Base-by-base conservation (phyloP, 129 eudicot species). In the Dittrichia graveolens region DNA sequence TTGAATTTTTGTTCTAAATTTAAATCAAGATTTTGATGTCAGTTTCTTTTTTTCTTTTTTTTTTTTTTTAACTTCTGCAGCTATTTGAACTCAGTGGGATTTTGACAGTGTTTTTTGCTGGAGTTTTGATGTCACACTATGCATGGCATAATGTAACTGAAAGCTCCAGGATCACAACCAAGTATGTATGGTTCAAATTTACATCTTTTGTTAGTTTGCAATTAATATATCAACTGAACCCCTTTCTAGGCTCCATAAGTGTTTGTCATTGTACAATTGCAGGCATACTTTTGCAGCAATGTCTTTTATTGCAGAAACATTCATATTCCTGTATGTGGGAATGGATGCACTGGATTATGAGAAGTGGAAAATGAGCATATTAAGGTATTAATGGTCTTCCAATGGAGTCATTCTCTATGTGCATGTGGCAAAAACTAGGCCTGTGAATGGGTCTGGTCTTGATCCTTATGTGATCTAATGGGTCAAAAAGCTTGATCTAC, bases 261-360 rank as follows among this genome's bases (percentile, higher is more conserved):
- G 34, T 3, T 6, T 6, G 10, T 5, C 15, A 41, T 49, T 75
- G 37, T 10, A 52, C 34, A 24, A 46, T 57, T 69, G 76, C 93
- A 90, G 98, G 88, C 90, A 94, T 81, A 81, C 86, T n/a, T 94
- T 94, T 88, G 93, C 96, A 14, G 82, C 91, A 3, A 74, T 94
- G 89, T 94, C 98, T 65, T 94, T 94, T 53, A 90, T 94, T 61
- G 96, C 98, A n/a, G 98, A 94, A 82, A 86, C 97, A 9, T 94
- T 90, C 78, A 94, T 94, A 82, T 94, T 94, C 59, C 77, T 94
- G 10, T 94, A 94, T 61, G 98, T 94, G 76, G 98, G 98, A 49
- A 94, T 86, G 89, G 97, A 90, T 69, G 97, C 91, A 61, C 67
- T 94, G 78, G 98, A 94, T 61, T 84, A 88, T 18, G 88, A 90